phyloP scores from a whole-genome alignment of 2,329 filamentous ascomycete genomes.

The Claviceps purpurea region DNA sequence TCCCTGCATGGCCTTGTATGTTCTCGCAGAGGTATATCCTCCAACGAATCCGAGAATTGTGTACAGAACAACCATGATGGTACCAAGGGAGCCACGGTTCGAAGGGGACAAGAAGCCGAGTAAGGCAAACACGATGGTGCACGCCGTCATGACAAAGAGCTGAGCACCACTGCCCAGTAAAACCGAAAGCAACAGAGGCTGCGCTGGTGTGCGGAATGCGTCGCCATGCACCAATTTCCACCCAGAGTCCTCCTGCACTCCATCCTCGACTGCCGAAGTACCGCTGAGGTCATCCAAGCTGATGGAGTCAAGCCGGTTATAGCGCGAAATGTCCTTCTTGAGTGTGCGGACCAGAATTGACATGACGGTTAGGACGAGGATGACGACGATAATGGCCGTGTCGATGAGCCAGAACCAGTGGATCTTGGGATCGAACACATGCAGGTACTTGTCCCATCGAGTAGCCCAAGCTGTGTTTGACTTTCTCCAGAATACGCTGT shows the following conservation, averaged over 20 bases:
- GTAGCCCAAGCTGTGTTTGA: conserved; percentile 88
- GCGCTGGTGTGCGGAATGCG: conserved; percentile 79
- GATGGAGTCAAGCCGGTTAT: conserved; percentile 88
- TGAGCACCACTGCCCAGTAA: conserved; percentile 89
- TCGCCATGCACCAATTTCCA: conserved; percentile 98
- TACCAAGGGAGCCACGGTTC: conserved; percentile 86
- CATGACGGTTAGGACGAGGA: conserved; percentile 79
- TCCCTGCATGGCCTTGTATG: conserved; percentile 91
- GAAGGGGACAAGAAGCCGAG: conserved; percentile 91
- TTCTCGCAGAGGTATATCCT: conserved; percentile 74
- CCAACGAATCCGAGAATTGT: conserved; percentile 86
- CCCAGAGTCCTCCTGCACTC: conserved; percentile 91
- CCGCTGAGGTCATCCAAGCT: conserved; percentile 80
- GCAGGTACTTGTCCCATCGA: conserved; percentile 96
- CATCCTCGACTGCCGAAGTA: conserved; percentile 69
- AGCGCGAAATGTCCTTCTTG: conserved; percentile 88
- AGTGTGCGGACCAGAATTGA: conserved; percentile 83
- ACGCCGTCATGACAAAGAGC: conserved; percentile 92
- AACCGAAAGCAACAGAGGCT: conserved; percentile 72
- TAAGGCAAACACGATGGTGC: conserved; percentile 86
- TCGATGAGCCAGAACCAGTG: conserved; percentile 99
- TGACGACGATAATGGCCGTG: conserved; percentile 86
- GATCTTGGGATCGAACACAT: conserved; percentile 94
- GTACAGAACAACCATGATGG: conserved; percentile 86
- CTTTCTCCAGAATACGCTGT: conserved; percentile 79